phyloP scores from a whole-genome alignment of 1,284 basidiomycete species.

The Puccinia novopanici region DNA sequence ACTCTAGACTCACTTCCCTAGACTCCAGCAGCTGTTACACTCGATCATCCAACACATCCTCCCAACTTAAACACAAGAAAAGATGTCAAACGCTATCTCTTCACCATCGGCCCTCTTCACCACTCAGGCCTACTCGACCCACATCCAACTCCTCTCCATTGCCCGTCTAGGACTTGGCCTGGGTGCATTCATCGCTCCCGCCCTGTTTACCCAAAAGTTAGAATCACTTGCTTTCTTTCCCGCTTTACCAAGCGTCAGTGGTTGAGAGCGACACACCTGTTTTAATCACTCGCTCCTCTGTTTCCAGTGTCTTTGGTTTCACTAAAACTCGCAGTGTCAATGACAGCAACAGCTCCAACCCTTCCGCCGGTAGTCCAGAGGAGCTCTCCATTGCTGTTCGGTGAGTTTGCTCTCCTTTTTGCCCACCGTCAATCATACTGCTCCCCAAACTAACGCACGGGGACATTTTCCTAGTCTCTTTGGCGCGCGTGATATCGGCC shows the following conservation, averaged over 20 bases:
- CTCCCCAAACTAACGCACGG: neutral
- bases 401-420: conserved; percentile 13
- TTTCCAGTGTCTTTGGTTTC: conserved; percentile 44
- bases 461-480: conserved; percentile 28
- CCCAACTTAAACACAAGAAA: neutral
- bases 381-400: conserved; percentile 46
- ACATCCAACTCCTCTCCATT: conserved; percentile 46
- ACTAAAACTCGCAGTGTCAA: neutral
- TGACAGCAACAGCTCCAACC: conserved; percentile 12
- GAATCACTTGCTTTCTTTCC: neutral
- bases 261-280: too few species aligned
- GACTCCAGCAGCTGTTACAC: neutral
- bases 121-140: conserved; percentile 46
- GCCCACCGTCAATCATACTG: neutral
- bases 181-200: conserved; percentile 46
- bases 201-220: conserved; percentile 47
- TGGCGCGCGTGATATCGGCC: conserved; percentile 41
- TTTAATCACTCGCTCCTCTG: neutral
- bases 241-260: neutral
- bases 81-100: conserved; percentile 45
- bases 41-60: neutral
- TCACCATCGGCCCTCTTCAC: conserved; percentile 45
- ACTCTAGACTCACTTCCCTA: too few species aligned
- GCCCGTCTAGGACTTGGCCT: conserved; percentile 38
- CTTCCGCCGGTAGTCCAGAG: conserved; percentile 35